These are phyloP conservation scores for Penicillium bovifimosum DNA, from an alignment of 495 filamentous ascomycete genomes.

Conservation along the genomic window DNA sequence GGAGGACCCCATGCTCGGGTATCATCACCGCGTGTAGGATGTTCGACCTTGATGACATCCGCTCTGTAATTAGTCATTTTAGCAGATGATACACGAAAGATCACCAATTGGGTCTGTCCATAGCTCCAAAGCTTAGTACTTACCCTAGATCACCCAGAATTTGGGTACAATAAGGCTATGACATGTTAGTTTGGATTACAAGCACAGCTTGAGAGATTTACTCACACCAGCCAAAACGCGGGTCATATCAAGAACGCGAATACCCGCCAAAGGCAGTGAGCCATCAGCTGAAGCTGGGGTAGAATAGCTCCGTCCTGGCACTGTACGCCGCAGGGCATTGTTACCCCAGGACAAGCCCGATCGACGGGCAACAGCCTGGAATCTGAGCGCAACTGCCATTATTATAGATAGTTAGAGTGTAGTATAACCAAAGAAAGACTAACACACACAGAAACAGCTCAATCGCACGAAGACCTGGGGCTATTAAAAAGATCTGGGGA, in stretches of 20 bases:
- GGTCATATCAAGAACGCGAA: constrained; percentile 92
- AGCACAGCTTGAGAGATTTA: constrained; percentile 9
- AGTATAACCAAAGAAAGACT: background rate
- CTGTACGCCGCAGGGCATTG: constrained; percentile 17
- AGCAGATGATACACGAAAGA: background rate
- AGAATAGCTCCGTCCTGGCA: constrained; percentile 36
- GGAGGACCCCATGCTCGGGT: constrained; percentile 96
- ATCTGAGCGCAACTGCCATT: constrained; percentile 25
- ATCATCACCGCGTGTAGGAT: constrained; percentile 86
- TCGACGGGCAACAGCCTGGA: constrained; percentile 25
- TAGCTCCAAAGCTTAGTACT: constrained; percentile 16
- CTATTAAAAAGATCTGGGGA: constrained; percentile 15
- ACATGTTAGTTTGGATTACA: constrained; percentile 14
- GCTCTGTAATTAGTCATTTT: constrained; percentile 51
- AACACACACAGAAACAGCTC: constrained; percentile 1
- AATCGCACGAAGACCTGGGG: background rate
- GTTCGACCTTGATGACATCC: constrained; percentile 95
- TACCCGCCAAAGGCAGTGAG: constrained; percentile 69
- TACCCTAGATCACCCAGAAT: constrained; percentile 97
- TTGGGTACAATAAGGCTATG: constrained; percentile 92
- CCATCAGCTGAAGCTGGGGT: constrained; percentile 23
- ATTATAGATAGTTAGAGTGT: background rate
- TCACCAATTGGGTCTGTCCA: background rate
- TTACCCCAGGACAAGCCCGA: constrained; percentile 17
- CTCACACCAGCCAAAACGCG: constrained; percentile 90